phyloP scores from a whole-genome alignment of 495 filamentous ascomycete species.

The Hyaloscypha variabilis region DNA sequence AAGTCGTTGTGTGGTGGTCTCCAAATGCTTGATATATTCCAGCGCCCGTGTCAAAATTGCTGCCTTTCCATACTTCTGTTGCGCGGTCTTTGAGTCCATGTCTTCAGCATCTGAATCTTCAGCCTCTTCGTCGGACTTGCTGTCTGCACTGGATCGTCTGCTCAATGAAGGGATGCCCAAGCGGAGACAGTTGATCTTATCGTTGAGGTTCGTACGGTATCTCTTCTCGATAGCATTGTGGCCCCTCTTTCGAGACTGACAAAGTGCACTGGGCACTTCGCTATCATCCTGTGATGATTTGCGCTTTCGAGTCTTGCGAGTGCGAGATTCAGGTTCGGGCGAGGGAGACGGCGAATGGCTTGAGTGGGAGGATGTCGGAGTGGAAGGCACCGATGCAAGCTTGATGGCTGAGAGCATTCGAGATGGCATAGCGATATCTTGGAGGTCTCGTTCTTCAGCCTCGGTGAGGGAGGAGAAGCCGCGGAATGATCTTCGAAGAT shows the following conservation, averaged over 20 bases:
- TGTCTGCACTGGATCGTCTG: background rate
- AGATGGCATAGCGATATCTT: constrained; percentile 24
- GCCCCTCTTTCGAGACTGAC: constrained; percentile 44
- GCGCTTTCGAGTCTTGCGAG: constrained; percentile 20
- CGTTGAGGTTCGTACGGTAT: constrained; percentile 56
- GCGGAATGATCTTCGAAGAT: constrained; percentile 12
- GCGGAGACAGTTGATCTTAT: constrained; percentile 50
- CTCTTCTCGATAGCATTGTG: constrained; percentile 58
- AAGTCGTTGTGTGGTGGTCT: constrained; percentile 12
- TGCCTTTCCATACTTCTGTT: constrained; percentile 24
- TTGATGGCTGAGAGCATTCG: constrained; percentile 12
- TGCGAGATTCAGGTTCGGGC: background rate
- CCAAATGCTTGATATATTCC: constrained; percentile 23
- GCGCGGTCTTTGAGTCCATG: constrained; percentile 4
- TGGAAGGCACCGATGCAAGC: background rate
- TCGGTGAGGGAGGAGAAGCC: constrained; percentile 19
- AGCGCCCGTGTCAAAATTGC: constrained; percentile 23
- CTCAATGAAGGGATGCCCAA: constrained; percentile 38
- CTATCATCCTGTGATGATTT: constrained; percentile 8
- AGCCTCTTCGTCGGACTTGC: constrained; percentile 9
- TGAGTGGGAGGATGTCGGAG: constrained; percentile 3
- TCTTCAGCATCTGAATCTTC: constrained; percentile 5
- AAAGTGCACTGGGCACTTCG: constrained; percentile 5
- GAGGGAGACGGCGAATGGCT: constrained; percentile 4
- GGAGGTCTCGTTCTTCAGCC: constrained; percentile 15